Evolutionary conservation across 2,329 filamentous ascomycete genomes (phyloP), one percentile per base, ranked within the genome.

Genomic region (Alternaria viburni): DNA sequence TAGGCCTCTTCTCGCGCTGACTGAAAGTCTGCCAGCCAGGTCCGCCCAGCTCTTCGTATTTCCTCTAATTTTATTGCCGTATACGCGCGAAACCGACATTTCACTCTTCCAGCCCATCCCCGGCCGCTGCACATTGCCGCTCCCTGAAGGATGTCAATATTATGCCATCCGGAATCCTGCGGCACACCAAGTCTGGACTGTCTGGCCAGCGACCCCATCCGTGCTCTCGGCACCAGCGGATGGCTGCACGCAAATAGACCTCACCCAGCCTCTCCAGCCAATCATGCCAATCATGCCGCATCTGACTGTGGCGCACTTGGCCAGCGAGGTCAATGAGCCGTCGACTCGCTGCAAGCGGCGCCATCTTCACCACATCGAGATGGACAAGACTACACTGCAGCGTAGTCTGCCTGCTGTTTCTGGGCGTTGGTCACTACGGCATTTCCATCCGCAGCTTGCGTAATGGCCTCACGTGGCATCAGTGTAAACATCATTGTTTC

Each of bases 141-240:
- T 41, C 17, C 15, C 11, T 46, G 23, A 49, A 21, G 21, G 13
- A 50, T 59, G 54, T 52, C 44, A 44, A 49, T 13, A 49, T 51
- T 51, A 58, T 62, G 60, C 58, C 55, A 46, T 65, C 25, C 54
- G 61, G 23, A 30, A 46, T 54, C 19, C 55, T 66, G 64, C 64
- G 46, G 58, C 64, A 54, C 50, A 19, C 26, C 32, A 50, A 57
- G 64, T 67, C 54, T 57, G 58, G 57, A 45, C 47, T 32, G 25
- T 67, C 54, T 57, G 58, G 57, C 44, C 47, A 44, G 25, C 36
- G 32, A 66, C 65, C 65, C 65, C 65, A 67, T 67, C 65, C 62
- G 65, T 67, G 65, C 65, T 57, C 36, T 52, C 55, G 58, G 61
- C 28, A 55, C 21, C 49, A 44, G 36, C 63, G 57, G 51, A 67